Base-by-base conservation (phyloP, 139 green algal genomes). In the Edaphochlamys debaryana region DNA sequence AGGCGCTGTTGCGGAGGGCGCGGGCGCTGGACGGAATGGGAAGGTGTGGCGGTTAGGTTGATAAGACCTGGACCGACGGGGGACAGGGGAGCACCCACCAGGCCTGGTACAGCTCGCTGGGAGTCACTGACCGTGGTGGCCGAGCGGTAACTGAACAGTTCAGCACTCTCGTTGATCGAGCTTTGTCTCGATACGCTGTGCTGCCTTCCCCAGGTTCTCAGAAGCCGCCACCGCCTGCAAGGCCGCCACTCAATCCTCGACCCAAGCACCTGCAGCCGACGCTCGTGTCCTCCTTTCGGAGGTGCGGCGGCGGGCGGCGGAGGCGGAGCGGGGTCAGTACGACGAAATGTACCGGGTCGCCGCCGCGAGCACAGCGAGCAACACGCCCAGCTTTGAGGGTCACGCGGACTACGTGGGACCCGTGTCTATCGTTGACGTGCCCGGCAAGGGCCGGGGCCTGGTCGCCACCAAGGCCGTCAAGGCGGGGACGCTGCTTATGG, bases 1-100 rank as follows among this genome's bases (percentile, higher is more conserved):
- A 86, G 62, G 80, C 80, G 29, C 56, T 80, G 40, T 36, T 86
- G n/a, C 67, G 80, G 5, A 36, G 40, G 36, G 80, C 50, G 2
- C 27, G 30, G 3, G 80, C 80, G 32, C 62, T 72, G 67, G 67
- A 80, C n/a, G 48, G 37, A 1, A 32, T 86, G 52, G 54, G 38
- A 8, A 80, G 64, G 36, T 70, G 64, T 1, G 54, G 4, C n/a
- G n/a, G n/a, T n/a, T n/a, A n/a, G n/a, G n/a, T n/a, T n/a, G n/a
- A n/a, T n/a, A n/a, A n/a, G n/a, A n/a, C n/a, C n/a, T n/a, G n/a
- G n/a, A n/a, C n/a, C n/a, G n/a, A n/a, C n/a, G n/a, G n/a, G n/a
- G n/a, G n/a, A n/a, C n/a, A n/a, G n/a, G n/a, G n/a, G n/a, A n/a
- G n/a, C n/a, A n/a, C n/a, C n/a, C n/a, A n/a, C n/a, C n/a, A n/a